Evolutionary conservation across 2,329 filamentous ascomycete species (phyloP).

Genomic region (Cyclaneusma minus): DNA sequence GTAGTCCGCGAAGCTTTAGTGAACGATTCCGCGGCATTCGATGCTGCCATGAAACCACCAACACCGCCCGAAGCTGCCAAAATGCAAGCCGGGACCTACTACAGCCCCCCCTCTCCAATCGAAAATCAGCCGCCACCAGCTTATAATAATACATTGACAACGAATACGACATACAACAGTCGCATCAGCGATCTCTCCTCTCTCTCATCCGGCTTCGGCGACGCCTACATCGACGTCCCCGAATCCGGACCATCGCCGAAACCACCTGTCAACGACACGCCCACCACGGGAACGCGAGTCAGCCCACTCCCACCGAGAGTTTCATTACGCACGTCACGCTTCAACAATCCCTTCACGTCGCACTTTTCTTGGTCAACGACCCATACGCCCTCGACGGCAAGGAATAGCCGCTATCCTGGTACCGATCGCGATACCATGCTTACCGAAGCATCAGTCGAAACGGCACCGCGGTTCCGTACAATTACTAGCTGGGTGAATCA

Average conservation of each 20-base stretch:
- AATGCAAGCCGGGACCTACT: neutral
- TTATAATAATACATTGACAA: constrained; percentile 1
- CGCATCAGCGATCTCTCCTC: constrained; percentile 36
- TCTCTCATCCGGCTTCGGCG: constrained; percentile 48
- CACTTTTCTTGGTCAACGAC: constrained; percentile 16
- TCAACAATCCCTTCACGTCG: constrained; percentile 8
- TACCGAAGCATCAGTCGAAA: constrained; percentile 16
- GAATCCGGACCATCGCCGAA: constrained; percentile 9
- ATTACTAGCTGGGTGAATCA: constrained; percentile 51
- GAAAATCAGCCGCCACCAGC: constrained; percentile 1
- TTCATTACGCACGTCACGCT: neutral
- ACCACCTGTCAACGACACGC: constrained; percentile 3
- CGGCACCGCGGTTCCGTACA: constrained; percentile 36
- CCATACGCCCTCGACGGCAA: constrained; percentile 2
- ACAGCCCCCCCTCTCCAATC: constrained; percentile 1
- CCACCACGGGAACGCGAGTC: no score
- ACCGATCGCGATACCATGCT: constrained; percentile 17
- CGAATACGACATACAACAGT: neutral
- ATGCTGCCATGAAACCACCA: constrained; percentile 5
- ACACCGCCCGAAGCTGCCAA: constrained; percentile 2
- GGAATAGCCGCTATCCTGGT: no score
- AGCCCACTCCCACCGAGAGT: neutral
- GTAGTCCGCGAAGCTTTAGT: constrained; percentile 5
- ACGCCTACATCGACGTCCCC: constrained; percentile 39
- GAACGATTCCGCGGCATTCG: constrained; percentile 7